Base-by-base conservation (phyloP, 164 flowering plant species). In the Tetrastigma voinierianum region DNA sequence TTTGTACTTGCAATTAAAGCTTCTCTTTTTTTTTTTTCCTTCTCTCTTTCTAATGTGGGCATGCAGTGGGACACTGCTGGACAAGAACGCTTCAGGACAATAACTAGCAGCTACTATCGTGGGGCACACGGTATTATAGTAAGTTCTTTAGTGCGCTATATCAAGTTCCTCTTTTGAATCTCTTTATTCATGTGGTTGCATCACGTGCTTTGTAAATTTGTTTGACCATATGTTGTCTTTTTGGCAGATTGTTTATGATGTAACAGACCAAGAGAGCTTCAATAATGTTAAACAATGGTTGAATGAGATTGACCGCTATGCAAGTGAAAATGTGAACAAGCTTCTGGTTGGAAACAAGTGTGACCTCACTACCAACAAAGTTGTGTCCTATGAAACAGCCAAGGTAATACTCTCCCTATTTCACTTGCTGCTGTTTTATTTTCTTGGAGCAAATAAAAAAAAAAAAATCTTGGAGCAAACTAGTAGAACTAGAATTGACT, bases 101-200 rank as follows among this genome's bases (percentile, higher is more conserved):
- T 83, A 20, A 83, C 86, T 61, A 83, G 86, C 48, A 80, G 86
- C 78, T 83, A 83, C 76, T 83, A 83, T 62, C 82, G 84, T 54
- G 86, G 86, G 46, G 86, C 86, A 58, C 86, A 83, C 72, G 86
- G 86, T 51, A 83, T 83, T 40, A 83, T 83, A n/a, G 84, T 83
- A 43, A 65, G 78, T 71, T 46, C 57, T 25, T 44, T 32, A 32
- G 40, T 32, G 40, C 40, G 6, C 6, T 23, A 11, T 56, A 1
- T 40, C 24, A 15, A 53, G 9, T 10, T 59, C 46, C 53, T 2
- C 19, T 15, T 17, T 17, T 45, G 9, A 9, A 4, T 59, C 60
- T 20, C 54, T 16, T 45, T 66, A 9, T 66, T 45, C 10, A 19
- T n/a, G 12, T 46, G 16, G 44, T 60, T 60, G 16, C 40, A 32